Percentiles rank a stretch among this genome's conserved stretches.
Conservation (phyloP, 116 monocot genomes). For the Papilionanthe hybrid region DNA sequence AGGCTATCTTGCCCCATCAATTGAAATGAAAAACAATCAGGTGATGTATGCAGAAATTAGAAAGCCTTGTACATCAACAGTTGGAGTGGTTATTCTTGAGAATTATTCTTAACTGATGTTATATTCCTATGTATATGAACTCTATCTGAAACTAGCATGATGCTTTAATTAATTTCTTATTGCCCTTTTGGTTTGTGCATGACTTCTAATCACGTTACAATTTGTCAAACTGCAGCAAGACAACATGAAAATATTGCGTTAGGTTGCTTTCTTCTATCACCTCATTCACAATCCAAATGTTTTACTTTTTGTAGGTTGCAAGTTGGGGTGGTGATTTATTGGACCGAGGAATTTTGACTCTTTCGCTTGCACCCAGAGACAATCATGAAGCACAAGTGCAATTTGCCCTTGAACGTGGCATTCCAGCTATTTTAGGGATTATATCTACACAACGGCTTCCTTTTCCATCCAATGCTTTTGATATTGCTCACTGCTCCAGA, state of each 20-base stretch:
- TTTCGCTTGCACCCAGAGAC: slow-evolving; percentile 54
- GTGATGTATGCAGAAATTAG: too few relatives aligned
- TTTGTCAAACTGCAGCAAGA: background rate
- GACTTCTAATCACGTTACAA: background rate
- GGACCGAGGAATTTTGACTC: slow-evolving; percentile 30
- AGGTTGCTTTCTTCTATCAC: background rate
- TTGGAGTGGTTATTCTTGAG: too few relatives aligned
- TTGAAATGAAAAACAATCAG: too few relatives aligned
- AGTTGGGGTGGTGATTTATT: slow-evolving; percentile 51
- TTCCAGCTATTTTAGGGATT: slow-evolving; percentile 52
- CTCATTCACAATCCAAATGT: background rate
- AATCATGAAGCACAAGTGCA: slow-evolving; percentile 56
- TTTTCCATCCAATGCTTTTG: slow-evolving; percentile 47
- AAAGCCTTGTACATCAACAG: too few relatives aligned
- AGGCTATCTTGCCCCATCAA: too few relatives aligned
- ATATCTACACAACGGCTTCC: slow-evolving; percentile 47
- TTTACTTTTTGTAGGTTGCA: slow-evolving; percentile 29
- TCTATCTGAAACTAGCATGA: background rate
- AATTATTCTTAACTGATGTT: too few relatives aligned
- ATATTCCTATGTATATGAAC: too few relatives aligned
- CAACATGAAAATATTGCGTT: background rate
- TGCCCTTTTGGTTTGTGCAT: background rate
- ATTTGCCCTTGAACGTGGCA: slow-evolving; percentile 55
- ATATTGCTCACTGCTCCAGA: slow-evolving; percentile 61
- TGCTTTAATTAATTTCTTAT: background rate